Percentiles rank a stretch among this genome's conserved stretches.
Conservation (phyloP, 768 basidiomycete species). For the Lentinula guzmanii region DNA sequence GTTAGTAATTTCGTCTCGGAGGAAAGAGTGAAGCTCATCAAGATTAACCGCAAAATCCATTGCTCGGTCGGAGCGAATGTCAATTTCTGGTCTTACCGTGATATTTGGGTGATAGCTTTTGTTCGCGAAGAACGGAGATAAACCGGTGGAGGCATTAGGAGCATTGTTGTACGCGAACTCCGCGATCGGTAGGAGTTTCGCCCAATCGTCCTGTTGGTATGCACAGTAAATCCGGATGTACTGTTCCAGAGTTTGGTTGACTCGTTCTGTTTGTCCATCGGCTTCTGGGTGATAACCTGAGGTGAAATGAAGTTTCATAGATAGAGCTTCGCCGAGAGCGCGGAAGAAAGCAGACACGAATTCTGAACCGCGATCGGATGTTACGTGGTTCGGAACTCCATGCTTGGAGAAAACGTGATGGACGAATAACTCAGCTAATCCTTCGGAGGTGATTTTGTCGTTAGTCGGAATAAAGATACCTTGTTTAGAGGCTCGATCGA, state of each 20-base stretch:
- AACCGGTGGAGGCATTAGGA: neutral
- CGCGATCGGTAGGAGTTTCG: slow-evolving; percentile 14
- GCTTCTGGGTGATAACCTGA: neutral
- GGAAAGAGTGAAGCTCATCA: too few relatives aligned
- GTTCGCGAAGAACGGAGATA: too few relatives aligned
- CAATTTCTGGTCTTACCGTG: too few relatives aligned
- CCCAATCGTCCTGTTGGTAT: slow-evolving; percentile 22
- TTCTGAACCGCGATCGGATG: slow-evolving; percentile 12
- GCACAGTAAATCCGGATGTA: slow-evolving; percentile 17
- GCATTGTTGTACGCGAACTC: slow-evolving; percentile 24
- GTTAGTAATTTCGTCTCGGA: too few relatives aligned
- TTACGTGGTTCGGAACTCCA: slow-evolving; percentile 11
- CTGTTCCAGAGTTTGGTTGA: slow-evolving; percentile 18
- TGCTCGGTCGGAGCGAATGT: too few relatives aligned
- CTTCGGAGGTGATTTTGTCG: slow-evolving; percentile 6
- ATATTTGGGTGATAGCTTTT: too few relatives aligned
- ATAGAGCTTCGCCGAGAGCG: neutral
- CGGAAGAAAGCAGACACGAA: slow-evolving; percentile 16
- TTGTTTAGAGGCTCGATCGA: neutral
- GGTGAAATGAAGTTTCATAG: neutral
- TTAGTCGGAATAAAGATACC: slow-evolving; percentile 11
- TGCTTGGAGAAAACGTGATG: slow-evolving; percentile 16
- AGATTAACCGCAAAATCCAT: too few relatives aligned
- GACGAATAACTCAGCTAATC: slow-evolving; percentile 10
- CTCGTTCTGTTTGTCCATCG: slow-evolving; percentile 16